A percentile compares a stretch with the other conserved stretches of the same genome.
These are phyloP conservation scores for Piper betle DNA, from an alignment of 164 flowering plant species.

Conservation along the genomic window DNA sequence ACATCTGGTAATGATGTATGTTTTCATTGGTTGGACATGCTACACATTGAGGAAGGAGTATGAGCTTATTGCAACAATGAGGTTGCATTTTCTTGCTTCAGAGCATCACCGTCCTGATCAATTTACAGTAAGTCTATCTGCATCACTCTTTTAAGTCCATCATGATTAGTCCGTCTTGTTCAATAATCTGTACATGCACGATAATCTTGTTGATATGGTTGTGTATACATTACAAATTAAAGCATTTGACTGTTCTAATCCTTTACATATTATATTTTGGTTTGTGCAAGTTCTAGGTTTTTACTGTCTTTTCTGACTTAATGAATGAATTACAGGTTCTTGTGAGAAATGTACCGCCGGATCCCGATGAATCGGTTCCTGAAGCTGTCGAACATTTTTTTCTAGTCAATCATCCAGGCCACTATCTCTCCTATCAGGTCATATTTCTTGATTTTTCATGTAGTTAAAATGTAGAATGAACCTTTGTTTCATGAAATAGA, in stretches of 20 bases:
- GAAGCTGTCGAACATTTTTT: slow-evolving; percentile 91
- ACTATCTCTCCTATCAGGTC: slow-evolving; percentile 86
- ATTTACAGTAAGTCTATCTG: slow-evolving; percentile 44
- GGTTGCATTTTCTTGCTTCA: slow-evolving; percentile 75
- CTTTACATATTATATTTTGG: too few relatives aligned
- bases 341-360: slow-evolving; percentile 83
- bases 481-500: background rate
- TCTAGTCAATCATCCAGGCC: slow-evolving; percentile 75
- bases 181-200: background rate
- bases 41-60: slow-evolving; percentile 59
- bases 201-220: too few relatives aligned
- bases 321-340: slow-evolving; percentile 43
- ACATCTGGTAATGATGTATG: slow-evolving; percentile 76
- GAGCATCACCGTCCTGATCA: slow-evolving; percentile 71
- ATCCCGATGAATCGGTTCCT: slow-evolving; percentile 65
- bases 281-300: background rate
- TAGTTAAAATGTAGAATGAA: background rate
- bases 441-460: slow-evolving; percentile 3
- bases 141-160: background rate
- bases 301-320: background rate
- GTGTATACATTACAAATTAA: too few relatives aligned
- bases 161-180: background rate
- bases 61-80: slow-evolving; percentile 49
- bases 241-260: too few relatives aligned
- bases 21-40: slow-evolving; percentile 75